Evolutionary conservation across 73 alveolate species (phyloP).

Genomic region (Paramecium octaurelia): DNA sequence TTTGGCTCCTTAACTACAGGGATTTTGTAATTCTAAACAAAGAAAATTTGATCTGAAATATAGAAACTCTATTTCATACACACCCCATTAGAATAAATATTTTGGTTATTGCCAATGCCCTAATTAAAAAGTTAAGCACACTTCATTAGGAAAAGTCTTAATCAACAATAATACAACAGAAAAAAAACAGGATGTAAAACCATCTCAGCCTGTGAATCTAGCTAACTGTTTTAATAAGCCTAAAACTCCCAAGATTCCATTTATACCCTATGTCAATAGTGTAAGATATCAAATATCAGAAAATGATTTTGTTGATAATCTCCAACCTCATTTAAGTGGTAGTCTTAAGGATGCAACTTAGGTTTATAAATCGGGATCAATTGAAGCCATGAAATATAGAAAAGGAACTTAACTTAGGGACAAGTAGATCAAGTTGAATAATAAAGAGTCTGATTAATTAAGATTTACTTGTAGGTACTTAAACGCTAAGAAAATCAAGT

Average conservation of each 20-base stretch:
- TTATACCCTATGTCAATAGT: neutral
- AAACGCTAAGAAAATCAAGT: neutral
- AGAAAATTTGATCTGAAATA: neutral
- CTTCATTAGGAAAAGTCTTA: neutral
- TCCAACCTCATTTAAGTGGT: neutral
- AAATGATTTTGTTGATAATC: neutral
- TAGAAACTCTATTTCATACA: neutral
- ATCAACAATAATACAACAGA: neutral
- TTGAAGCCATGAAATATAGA: neutral
- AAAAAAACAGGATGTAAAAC: neutral
- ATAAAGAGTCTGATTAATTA: neutral
- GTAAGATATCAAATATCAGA: neutral
- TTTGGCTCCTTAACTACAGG: neutral
- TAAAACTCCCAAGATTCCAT: neutral
- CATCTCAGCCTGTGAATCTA: neutral
- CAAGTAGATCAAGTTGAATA: neutral
- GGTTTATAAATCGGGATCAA: neutral
- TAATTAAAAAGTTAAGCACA: neutral
- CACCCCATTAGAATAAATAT: neutral
- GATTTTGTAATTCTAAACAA: neutral
- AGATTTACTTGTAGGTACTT: neutral
- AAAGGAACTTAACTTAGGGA: neutral
- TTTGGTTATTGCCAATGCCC: conserved; percentile 5
- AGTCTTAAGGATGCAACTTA: neutral
- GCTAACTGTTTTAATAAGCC: neutral